Evolutionary conservation across 2,329 filamentous ascomycete genomes (phyloP), one percentile per base, ranked within the genome.

Genomic region (Canariomyces notabilis): DNA sequence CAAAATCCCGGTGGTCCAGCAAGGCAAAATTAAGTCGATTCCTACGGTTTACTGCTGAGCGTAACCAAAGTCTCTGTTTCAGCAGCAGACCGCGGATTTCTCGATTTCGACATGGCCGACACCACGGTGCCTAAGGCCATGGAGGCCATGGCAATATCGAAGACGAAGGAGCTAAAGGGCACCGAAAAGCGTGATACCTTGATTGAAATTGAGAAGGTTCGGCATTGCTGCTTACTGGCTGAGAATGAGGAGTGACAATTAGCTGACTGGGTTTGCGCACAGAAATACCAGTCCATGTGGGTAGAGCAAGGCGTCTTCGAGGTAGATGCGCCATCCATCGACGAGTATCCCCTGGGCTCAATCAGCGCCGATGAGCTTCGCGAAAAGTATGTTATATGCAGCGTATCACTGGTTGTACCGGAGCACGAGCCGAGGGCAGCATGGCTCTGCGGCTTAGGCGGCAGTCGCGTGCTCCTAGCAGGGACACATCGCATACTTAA

Each of bases 251-350:
- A 44, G 5, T 11, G n/a, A 9, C 7, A 15, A 15, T 33, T 35
- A 16, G 41, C 35, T 45, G 33, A 29, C 23, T 37, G 19, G 12
- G n/a, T n/a, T 29, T 12, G 26, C 26, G 26, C 35, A 19, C 21
- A 93, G 72, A 89, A 89, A 64, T 96, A 95, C 70, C 91, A 97
- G 71, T 73, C 83, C 63, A 75, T 83, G 78, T 95, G 89, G 89
- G 79, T 84, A 61, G 75, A 87, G 49, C 74, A 80, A 57, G 77
- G 77, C 54, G 73, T 95, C 57, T 98, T 97, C 77, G 78, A 96
- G 68, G 77, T 83, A 59, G 75, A 97, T 67, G 89, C 93, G 19
- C 93, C 93, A 26, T 82, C 86, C 16, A 80, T 82, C 42, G 70
- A 77, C 53, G 89, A 96, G 57, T 79, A 89, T 54, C 86, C 89